These are phyloP conservation scores for Boletus reticuloceps DNA, from an alignment of 768 basidiomycete species.

Conservation along the genomic window DNA sequence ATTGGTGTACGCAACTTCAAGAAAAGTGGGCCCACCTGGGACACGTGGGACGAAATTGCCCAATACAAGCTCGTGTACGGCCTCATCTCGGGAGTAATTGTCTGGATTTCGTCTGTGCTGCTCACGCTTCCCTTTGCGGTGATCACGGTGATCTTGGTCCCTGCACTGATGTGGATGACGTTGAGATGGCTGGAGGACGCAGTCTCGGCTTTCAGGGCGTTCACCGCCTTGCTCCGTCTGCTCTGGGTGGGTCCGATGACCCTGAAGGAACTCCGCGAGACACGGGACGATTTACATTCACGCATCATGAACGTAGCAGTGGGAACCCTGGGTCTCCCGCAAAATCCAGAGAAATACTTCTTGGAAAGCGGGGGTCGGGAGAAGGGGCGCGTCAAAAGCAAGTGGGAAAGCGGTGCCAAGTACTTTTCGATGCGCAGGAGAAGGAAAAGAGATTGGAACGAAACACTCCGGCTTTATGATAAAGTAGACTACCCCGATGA, in stretches of 20 bases:
- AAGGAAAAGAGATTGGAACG: slow-evolving; percentile 88
- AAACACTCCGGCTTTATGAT: slow-evolving; percentile 78
- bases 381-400: slow-evolving; percentile 63
- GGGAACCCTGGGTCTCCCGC: slow-evolving; percentile 56
- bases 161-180: slow-evolving; percentile 84
- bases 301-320: slow-evolving; percentile 67
- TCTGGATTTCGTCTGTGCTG: slow-evolving; percentile 55
- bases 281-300: slow-evolving; percentile 56
- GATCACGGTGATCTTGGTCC: slow-evolving; percentile 59
- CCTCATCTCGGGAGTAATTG: slow-evolving; percentile 65
- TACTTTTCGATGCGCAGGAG: slow-evolving; percentile 80
- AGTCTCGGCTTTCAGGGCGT: slow-evolving; percentile 74
- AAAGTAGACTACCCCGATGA: slow-evolving; percentile 78
- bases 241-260: slow-evolving; percentile 58
- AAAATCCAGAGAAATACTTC: slow-evolving; percentile 69
- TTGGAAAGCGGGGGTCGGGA: slow-evolving; percentile 54
- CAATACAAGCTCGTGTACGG: slow-evolving; percentile 88
- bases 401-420: slow-evolving; percentile 67
- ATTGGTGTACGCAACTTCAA: slow-evolving; percentile 74
- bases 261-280: slow-evolving; percentile 51
- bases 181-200: slow-evolving; percentile 88
- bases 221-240: slow-evolving; percentile 57
- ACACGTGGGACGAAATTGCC: slow-evolving; percentile 88
- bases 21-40: slow-evolving; percentile 77
- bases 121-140: slow-evolving; percentile 61